phyloP scores from a whole-genome alignment of 129 eudicot genomes.

The Lonicera japonica region DNA sequence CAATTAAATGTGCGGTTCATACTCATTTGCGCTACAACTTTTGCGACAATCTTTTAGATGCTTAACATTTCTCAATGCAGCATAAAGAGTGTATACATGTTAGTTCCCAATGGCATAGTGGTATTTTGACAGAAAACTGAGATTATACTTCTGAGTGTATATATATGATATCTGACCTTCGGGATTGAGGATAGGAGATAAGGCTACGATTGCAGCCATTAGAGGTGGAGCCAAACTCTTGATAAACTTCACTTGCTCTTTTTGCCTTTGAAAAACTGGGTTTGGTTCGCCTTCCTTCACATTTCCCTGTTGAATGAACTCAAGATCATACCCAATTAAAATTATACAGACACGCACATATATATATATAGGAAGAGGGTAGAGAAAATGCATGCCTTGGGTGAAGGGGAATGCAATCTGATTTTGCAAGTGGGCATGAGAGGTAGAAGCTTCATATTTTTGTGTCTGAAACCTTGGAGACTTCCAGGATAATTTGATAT shows the following conservation, averaged over 20 bases:
- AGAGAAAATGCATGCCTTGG: conserved; percentile 24
- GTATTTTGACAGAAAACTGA: too few species aligned
- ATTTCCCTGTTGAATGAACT: conserved; percentile 17
- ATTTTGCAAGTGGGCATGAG: conserved; percentile 19
- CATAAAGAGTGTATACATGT: too few species aligned
- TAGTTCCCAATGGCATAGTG: too few species aligned
- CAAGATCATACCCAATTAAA: neutral
- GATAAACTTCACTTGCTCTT: conserved; percentile 33
- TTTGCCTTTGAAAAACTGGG: conserved; percentile 3
- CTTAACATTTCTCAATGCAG: too few species aligned
- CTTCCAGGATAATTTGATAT: too few species aligned
- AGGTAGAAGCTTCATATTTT: conserved; percentile 25
- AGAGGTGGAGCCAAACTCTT: conserved; percentile 46
- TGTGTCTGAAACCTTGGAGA: neutral
- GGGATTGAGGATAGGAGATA: conserved; percentile 52
- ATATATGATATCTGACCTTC: conserved; percentile 34
- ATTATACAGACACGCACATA: neutral
- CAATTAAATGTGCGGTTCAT: too few species aligned
- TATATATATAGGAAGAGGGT: neutral
- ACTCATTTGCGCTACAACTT: too few species aligned
- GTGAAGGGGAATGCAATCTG: conserved; percentile 15
- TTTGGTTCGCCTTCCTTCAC: conserved; percentile 15
- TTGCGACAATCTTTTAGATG: too few species aligned
- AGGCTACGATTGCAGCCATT: conserved; percentile 56
- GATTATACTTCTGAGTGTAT: too few species aligned